Conservation (phyloP, 768 basidiomycete genomes). For the Termitomyces eurrhizus region DNA sequence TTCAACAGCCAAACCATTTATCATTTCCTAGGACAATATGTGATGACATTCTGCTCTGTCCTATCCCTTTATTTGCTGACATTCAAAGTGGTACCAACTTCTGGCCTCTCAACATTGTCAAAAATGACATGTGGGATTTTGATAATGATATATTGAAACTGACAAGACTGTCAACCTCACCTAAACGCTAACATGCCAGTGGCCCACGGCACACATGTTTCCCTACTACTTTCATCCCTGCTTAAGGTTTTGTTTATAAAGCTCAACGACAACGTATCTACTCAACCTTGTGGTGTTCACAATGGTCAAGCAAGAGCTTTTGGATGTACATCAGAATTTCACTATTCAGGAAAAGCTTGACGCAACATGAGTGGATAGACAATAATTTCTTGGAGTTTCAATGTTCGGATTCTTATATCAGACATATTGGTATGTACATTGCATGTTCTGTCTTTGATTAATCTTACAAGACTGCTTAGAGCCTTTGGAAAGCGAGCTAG, state of each 20-base stretch:
- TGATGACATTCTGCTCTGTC: slow-evolving; percentile 27
- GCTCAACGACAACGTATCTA: slow-evolving; percentile 59
- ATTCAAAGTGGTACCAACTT: too few species aligned
- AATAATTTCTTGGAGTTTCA: slow-evolving; percentile 68
- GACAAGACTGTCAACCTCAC: slow-evolving; percentile 22
- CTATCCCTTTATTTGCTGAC: too few species aligned
- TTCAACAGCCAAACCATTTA: slow-evolving; percentile 26
- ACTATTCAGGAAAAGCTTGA: background rate
- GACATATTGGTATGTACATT: slow-evolving; percentile 70
- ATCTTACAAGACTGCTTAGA: slow-evolving; percentile 43
- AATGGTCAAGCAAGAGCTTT: slow-evolving; percentile 62
- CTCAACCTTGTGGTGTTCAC: slow-evolving; percentile 60
- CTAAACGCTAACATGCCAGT: slow-evolving; percentile 7
- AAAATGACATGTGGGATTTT: slow-evolving; percentile 48
- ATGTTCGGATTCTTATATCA: slow-evolving; percentile 83
- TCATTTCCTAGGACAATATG: slow-evolving; percentile 27
- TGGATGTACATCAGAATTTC: slow-evolving; percentile 56
- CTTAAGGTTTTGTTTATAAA: slow-evolving; percentile 69
- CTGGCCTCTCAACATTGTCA: background rate
- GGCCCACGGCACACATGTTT: slow-evolving; percentile 15
- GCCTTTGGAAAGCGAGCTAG: slow-evolving; percentile 89
- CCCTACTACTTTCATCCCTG: slow-evolving; percentile 28
- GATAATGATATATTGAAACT: slow-evolving; percentile 36
- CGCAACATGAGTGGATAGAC: slow-evolving; percentile 22
- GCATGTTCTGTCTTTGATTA: slow-evolving; percentile 2